Base-by-base conservation (phyloP, 192 early-diverging fungal genomes). In the Phycomyces blakesleeanus region DNA sequence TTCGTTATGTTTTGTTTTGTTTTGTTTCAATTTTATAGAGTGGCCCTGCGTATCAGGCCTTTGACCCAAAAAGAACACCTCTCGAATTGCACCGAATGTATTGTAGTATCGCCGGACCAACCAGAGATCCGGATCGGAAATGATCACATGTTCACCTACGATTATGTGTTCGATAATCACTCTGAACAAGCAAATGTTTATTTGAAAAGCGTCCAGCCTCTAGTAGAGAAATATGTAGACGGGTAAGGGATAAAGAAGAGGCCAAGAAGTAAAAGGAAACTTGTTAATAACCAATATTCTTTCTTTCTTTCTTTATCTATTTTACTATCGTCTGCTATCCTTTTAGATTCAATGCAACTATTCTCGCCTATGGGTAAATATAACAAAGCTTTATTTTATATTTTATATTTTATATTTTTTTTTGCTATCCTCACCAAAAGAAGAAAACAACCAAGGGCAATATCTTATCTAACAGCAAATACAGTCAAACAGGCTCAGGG, bases 401-500 rank as follows among this genome's bases (percentile, higher is more conserved):
- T n/a, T n/a, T n/a, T n/a, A n/a, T n/a, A n/a, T n/a, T n/a, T n/a
- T n/a, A n/a, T n/a, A n/a, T n/a, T n/a, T 39, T 56, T 49, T 9
- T 41, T 38, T 39, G 29, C 25, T 53, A 44, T 18, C 42, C n/a
- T 29, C 16, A 37, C 44, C n/a, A n/a, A 40, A 4, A 38, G n/a
- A n/a, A n/a, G n/a, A n/a, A n/a, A n/a, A n/a, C n/a, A n/a, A n/a
- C n/a, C n/a, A n/a, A n/a, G n/a, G n/a, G n/a, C n/a, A n/a, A n/a
- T n/a, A n/a, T n/a, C n/a, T n/a, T 41, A 18, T 47, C 11, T 21
- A 14, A n/a, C 18, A 50, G 41, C n/a, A 21, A 15, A 7, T 42
- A 26, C 55, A 83, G 81, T 24, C 91, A 97, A 84, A 95, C 94
- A 0, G 93, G 92, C 40, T 85, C 84, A n/a, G 96, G 96, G 34